Base-by-base conservation (phyloP, 192 early-diverging fungal genomes). In the Physocladia obscura region DNA sequence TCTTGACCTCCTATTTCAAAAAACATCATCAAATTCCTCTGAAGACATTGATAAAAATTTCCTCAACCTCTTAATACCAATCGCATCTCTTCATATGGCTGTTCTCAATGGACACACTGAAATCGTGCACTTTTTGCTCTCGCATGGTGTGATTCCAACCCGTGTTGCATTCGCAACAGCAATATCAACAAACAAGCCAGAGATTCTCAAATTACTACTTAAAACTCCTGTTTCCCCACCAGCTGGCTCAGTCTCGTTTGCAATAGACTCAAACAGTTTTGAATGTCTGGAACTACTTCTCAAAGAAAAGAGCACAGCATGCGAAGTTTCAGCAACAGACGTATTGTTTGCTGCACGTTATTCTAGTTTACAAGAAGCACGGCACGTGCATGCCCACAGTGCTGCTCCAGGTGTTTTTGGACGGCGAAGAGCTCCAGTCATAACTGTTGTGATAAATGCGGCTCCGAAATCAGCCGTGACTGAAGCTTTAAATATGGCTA, bases 131-230 rank as follows among this genome's bases (percentile, higher is more conserved):
- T 49, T 11, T 5, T 49, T 65, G 15, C 4, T 51, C 27, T 34
- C 27, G 6, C 27, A 47, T 11, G 22, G 36, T 32, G 48, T 65
- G 4, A 27, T 35, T 34, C 15, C 32, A 21, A 65, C 19, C 31
- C 44, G 62, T 30, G 62, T 51, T 35, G 62, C 62, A 32, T 65
- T 65, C 52, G 62, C 62, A 30, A 51, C 62, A 49, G 52, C 34
- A 2, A 65, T 65, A 13, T 38, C 17, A 4, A 47, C 30, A 51
- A 32, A 65, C 30, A 22, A 31, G 6, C 8, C 44, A 19, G 6
- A 6, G 2, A 34, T 65, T 32, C 37, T 65, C 11, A 4, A 49
- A 32, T 19, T 65, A 17, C 44, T 65, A 5, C 49, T 65, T 2
- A 32, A n/a, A 0, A 19, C 17, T 6, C 8, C n/a, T 30, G 27